Conservation (phyloP, 495 filamentous ascomycete genomes). For the Entonaema liquescens region DNA sequence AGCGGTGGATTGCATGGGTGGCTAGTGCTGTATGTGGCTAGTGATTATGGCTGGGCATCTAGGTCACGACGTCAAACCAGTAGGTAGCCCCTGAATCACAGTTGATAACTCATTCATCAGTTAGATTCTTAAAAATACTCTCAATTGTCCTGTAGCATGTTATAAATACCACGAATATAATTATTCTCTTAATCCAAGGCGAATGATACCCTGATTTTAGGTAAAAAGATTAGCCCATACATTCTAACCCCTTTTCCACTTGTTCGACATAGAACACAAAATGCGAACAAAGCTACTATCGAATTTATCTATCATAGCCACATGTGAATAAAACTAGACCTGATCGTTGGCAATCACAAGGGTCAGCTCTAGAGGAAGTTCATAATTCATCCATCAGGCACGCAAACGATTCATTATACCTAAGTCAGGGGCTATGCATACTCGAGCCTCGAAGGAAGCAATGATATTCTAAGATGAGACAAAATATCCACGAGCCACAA, state of each 20-base stretch:
- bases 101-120: not conserved
- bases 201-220: not conserved
- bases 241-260: not conserved
- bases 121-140: not conserved
- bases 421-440: not conserved
- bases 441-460: not conserved
- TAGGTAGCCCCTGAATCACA: not conserved
- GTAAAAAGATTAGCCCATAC: not conserved
- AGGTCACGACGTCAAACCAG: not conserved
- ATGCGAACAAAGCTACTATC: not conserved
- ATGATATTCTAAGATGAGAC: not conserved
- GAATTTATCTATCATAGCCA: too few species aligned
- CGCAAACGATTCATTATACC: not conserved
- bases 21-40: not conserved
- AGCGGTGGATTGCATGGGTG: too few species aligned
- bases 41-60: not conserved
- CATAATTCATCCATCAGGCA: not conserved
- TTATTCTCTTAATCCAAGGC: not conserved
- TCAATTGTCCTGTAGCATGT: not conserved
- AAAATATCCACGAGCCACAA: not conserved
- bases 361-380: too few species aligned
- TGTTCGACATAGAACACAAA: not conserved
- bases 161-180: not conserved
- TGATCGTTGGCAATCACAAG: too few species aligned
- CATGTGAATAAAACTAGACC: too few species aligned